Evolutionary conservation across 768 basidiomycete genomes (phyloP), one percentile per base, ranked within the genome.

Genomic region (Auricularia heimuer): DNA sequence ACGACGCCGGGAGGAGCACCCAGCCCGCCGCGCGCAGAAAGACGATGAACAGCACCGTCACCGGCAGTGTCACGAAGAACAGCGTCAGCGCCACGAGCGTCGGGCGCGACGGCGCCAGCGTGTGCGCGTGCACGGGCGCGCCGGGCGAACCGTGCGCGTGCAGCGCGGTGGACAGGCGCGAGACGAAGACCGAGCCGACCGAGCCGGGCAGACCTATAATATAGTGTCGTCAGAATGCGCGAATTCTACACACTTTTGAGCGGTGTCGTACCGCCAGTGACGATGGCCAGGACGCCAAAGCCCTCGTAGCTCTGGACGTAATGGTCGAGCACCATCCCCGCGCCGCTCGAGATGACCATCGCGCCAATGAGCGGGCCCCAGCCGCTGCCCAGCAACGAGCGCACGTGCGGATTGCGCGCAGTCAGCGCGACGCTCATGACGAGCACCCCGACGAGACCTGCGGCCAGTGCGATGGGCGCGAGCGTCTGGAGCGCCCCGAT

Each of bases 291-390:
- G 0, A 98, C 75, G 0, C 90, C 93, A 71, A 91, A 98, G 2
- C 92, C 95, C 65, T 88, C 83, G 69, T 93, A 98, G 42, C 84
- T 80, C 68, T 86, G 87, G 4, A 96, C 94, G 68, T 95, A 97
- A 60, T 83, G 81, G 70, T 98, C 94, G 10, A 99, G 84, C 0
- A 98, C 89, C 67, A 98, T 87, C 0, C 97, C 97, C 0, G 96
- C 90, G 0, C 85, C 92, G 65, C 86, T 89, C 69, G 86, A 89
- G 69, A 96, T 91, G 54, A 84, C 73, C 92, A 96, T 94, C 4
- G 93, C 92, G n/a, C 85, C 85, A 64, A 97, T 87, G 1, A 98
- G 80, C 0, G 97, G 94, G 0, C 82, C 77, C 97, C 97, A 99
- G 2, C 96, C 97, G 62, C 90, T 83, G 54, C 79, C 82, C 10